Evolutionary conservation across 2,329 filamentous ascomycete species (phyloP).

Genomic region (Ophiostoma sp.): DNA sequence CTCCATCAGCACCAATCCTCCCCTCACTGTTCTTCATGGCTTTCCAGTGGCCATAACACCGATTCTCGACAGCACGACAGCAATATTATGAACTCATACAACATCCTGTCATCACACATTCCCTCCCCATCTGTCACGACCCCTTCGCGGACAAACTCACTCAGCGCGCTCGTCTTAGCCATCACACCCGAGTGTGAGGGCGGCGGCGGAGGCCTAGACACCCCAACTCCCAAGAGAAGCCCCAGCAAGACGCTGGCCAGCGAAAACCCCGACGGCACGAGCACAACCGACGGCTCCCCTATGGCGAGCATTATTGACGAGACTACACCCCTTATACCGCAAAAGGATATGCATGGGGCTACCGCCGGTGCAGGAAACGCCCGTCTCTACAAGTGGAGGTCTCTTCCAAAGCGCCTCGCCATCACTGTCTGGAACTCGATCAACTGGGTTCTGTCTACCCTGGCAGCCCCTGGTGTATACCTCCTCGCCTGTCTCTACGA

Average conservation of each 20-base stretch:
- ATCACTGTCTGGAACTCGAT: slow-evolving; percentile 69
- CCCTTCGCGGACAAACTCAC: slow-evolving; percentile 56
- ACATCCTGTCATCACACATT: slow-evolving; percentile 83
- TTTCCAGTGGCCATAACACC: slow-evolving; percentile 37
- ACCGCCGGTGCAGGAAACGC: slow-evolving; percentile 21
- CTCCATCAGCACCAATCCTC: background rate
- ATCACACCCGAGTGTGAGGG: slow-evolving; percentile 42
- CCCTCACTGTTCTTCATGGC: slow-evolving; percentile 45
- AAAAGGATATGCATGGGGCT: slow-evolving; percentile 27
- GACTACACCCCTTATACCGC: slow-evolving; percentile 59
- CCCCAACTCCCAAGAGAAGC: slow-evolving; percentile 25
- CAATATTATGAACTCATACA: slow-evolving; percentile 88
- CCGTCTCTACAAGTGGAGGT: slow-evolving; percentile 46
- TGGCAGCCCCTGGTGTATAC: slow-evolving; percentile 76
- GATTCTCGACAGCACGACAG: slow-evolving; percentile 25
- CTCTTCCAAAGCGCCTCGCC: slow-evolving; percentile 63
- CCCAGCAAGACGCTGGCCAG: slow-evolving; percentile 22
- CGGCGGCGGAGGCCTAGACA: slow-evolving; percentile 35
- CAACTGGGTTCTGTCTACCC: slow-evolving; percentile 69
- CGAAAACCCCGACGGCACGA: slow-evolving; percentile 33
- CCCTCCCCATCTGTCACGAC: slow-evolving; percentile 53
- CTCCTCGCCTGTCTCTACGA: slow-evolving; percentile 79
- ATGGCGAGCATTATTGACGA: slow-evolving; percentile 46
- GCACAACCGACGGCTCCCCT: slow-evolving; percentile 15
- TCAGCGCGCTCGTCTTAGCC: slow-evolving; percentile 48